Percentiles rank a stretch among this genome's conserved stretches.
phyloP scores from a whole-genome alignment of 306 rosid species.

The Cajanus cajan region DNA sequence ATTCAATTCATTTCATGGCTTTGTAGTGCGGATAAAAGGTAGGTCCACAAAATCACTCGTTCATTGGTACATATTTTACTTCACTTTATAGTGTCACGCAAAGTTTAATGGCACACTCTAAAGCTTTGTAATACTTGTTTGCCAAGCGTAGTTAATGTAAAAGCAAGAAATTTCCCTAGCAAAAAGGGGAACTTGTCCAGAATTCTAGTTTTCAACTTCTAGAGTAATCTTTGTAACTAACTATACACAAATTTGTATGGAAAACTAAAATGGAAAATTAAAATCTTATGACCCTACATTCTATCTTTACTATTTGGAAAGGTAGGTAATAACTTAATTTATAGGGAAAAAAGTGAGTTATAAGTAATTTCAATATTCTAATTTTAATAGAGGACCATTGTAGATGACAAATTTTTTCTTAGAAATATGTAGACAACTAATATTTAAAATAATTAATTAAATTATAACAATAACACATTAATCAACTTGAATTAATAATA shows the following conservation, averaged over 20 bases:
- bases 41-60: constrained; percentile 16
- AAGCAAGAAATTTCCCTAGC: not conserved
- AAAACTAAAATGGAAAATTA: not conserved
- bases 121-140: constrained; percentile 25
- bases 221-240: not conserved
- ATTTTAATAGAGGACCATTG: not conserved
- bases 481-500: too few relatives aligned
- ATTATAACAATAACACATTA: too few relatives aligned
- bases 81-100: not conserved
- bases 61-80: constrained; percentile 30
- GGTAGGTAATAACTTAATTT: not conserved
- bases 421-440: too few relatives aligned
- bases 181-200: not conserved
- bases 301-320: not conserved
- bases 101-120: constrained; percentile 19
- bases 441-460: too few relatives aligned
- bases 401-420: too few relatives aligned
- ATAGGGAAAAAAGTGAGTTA: not conserved
- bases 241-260: not conserved
- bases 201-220: not conserved
- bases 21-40: not conserved
- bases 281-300: not conserved
- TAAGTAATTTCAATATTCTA: not conserved
- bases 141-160: constrained; percentile 23
- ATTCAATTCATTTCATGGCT: not conserved